Conservation (phyloP, 2,329 filamentous ascomycete species). For the Fusarium sublunatum region DNA sequence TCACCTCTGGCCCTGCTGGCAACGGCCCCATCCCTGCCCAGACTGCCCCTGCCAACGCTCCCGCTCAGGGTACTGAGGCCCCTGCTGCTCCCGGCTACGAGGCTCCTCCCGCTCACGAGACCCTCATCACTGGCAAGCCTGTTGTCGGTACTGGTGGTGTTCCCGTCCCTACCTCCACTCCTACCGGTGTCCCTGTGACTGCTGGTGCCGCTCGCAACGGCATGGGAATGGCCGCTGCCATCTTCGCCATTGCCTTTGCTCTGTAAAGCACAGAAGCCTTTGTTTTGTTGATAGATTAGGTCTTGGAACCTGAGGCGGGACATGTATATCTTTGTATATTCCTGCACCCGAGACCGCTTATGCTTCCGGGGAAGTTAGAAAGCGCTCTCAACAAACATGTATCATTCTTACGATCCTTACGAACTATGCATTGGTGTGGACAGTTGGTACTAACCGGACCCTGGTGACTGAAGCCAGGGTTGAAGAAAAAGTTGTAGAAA, state of each 20-base stretch:
- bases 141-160: slow-evolving; percentile 50
- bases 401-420: slow-evolving; percentile 70
- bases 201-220: slow-evolving; percentile 57
- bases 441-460: slow-evolving; percentile 35
- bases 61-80: slow-evolving; percentile 44
- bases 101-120: slow-evolving; percentile 29
- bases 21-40: slow-evolving; percentile 45
- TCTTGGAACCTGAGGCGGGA: slow-evolving; percentile 44
- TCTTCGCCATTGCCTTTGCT: slow-evolving; percentile 58
- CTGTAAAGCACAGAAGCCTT: slow-evolving; percentile 55
- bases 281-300: slow-evolving; percentile 45
- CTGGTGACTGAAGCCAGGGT: slow-evolving; percentile 33
- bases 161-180: slow-evolving; percentile 51
- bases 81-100: slow-evolving; percentile 35
- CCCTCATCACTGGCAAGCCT: slow-evolving; percentile 44
- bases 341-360: slow-evolving; percentile 30
- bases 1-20: slow-evolving; percentile 53
- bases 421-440: slow-evolving; percentile 53
- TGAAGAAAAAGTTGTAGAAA: slow-evolving; percentile 35
- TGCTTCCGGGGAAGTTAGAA: slow-evolving; percentile 34
- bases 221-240: slow-evolving; percentile 59
- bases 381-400: slow-evolving; percentile 46
- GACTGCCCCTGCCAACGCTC: slow-evolving; percentile 57
- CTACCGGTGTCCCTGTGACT: slow-evolving; percentile 52
- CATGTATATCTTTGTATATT: slow-evolving; percentile 43